phyloP scores from a whole-genome alignment of 768 basidiomycete genomes.

The Floccularia luteovirens region DNA sequence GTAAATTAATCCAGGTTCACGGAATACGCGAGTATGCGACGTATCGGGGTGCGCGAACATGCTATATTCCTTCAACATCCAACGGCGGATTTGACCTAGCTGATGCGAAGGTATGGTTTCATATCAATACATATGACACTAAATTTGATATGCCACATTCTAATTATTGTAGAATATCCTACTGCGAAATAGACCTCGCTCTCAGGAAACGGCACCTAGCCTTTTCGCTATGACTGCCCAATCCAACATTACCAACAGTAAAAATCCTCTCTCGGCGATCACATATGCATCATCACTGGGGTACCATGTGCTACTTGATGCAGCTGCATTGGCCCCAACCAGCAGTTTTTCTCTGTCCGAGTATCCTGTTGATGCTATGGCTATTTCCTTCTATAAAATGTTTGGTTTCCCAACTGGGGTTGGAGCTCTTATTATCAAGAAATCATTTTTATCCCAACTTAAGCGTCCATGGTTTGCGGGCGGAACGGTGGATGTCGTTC shows the following conservation, averaged over 20 bases:
- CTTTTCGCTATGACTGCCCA: conserved; percentile 74
- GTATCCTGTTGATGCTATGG: conserved; percentile 73
- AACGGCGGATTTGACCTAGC: conserved; percentile 57
- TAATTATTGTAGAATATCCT: conserved; percentile 38
- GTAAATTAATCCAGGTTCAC: conserved; percentile 30
- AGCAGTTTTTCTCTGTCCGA: conserved; percentile 59
- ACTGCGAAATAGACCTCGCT: conserved; percentile 37
- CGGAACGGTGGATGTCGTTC: conserved; percentile 76
- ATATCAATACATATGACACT: not conserved
- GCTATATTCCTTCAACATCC: conserved; percentile 57
- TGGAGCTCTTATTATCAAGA: conserved; percentile 71
- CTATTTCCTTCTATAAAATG: conserved; percentile 85
- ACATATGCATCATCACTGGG: conserved; percentile 59
- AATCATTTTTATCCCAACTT: conserved; percentile 52
- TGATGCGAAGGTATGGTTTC: conserved; percentile 46
- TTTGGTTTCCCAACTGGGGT: conserved; percentile 84
- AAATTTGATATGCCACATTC: not conserved
- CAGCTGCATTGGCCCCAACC: conserved; percentile 73
- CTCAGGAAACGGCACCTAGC: conserved; percentile 36
- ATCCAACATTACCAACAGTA: conserved; percentile 77
- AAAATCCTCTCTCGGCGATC: conserved; percentile 59
- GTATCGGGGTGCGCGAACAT: conserved; percentile 43
- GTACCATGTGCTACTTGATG: conserved; percentile 73
- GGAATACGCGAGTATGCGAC: conserved; percentile 71
- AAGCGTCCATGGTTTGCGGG: conserved; percentile 82